phyloP scores from a whole-genome alignment of 1,139 yeast genomes.

The Kodamaea fungicola region DNA sequence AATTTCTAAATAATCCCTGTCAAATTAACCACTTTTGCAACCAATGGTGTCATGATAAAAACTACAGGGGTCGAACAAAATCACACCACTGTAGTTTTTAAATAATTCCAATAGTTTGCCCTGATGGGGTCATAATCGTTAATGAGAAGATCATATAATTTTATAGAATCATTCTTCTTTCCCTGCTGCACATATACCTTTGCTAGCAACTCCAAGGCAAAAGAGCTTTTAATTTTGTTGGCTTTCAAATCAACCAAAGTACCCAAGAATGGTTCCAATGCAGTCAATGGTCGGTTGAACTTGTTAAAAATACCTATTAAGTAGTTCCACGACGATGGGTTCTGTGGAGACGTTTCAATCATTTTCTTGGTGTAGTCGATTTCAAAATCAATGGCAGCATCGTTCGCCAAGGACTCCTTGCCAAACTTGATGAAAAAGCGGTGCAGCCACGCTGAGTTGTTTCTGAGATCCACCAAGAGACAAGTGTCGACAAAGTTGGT shows the following conservation, averaged over 20 bases:
- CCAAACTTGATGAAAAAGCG: slow-evolving; percentile 58
- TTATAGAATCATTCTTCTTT: slow-evolving; percentile 29
- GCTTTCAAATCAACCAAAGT: slow-evolving; percentile 32
- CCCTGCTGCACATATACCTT: slow-evolving; percentile 37
- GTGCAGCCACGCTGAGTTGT: slow-evolving; percentile 94
- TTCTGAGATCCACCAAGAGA: slow-evolving; percentile 64
- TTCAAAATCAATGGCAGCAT: slow-evolving; percentile 26
- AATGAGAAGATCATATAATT: slow-evolving; percentile 48
- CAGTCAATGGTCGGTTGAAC: slow-evolving; percentile 21
- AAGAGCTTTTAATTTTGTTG: slow-evolving; percentile 45
- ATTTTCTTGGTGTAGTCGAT: slow-evolving; percentile 41
- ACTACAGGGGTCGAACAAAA: too few relatives aligned
- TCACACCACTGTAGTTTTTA: background rate
- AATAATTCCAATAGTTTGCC: slow-evolving; percentile 57
- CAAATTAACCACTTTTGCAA: too few relatives aligned
- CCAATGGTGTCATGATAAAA: too few relatives aligned
- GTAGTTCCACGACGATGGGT: slow-evolving; percentile 88
- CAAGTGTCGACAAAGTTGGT: slow-evolving; percentile 47
- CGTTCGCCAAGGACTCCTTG: slow-evolving; percentile 10
- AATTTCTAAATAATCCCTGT: too few relatives aligned
- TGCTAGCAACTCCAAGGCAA: slow-evolving; percentile 67
- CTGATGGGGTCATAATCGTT: slow-evolving; percentile 65
- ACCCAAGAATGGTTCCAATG: slow-evolving; percentile 43
- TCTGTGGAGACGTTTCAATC: slow-evolving; percentile 68
- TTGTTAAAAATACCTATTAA: slow-evolving; percentile 55